A percentile compares a stretch with the other conserved stretches of the same genome.
phyloP scores from a whole-genome alignment of 768 basidiomycete genomes.

The Gloeophyllum trabeum region DNA sequence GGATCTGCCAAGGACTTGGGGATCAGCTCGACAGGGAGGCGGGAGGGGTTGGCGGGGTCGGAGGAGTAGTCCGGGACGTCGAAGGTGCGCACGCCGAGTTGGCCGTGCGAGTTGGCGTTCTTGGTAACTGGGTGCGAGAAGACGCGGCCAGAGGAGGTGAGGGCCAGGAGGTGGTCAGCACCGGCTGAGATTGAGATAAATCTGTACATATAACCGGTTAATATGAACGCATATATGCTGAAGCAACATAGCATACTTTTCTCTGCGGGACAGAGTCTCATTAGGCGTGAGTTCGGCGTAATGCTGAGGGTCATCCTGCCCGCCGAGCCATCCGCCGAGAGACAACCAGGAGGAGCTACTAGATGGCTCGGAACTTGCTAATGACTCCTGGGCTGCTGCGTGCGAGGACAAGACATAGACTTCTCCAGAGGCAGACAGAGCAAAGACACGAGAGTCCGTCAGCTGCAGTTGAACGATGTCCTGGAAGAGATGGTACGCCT shows the following conservation, averaged over 20 bases:
- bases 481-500: slow-evolving; percentile 23
- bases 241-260: slow-evolving; percentile 45
- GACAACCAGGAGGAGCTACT: slow-evolving; percentile 49
- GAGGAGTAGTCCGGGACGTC: slow-evolving; percentile 30
- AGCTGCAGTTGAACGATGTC: slow-evolving; percentile 56
- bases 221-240: slow-evolving; percentile 1
- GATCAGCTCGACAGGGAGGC: slow-evolving; percentile 38
- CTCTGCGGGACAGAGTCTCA: slow-evolving; percentile 45
- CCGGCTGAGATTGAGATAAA: slow-evolving; percentile 70
- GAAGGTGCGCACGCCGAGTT: slow-evolving; percentile 69
- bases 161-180: slow-evolving; percentile 55
- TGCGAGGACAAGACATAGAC: slow-evolving; percentile 60
- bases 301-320: slow-evolving; percentile 37
- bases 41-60: slow-evolving; percentile 14
- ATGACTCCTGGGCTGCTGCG: slow-evolving; percentile 31
- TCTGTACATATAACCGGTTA: slow-evolving; percentile 23
- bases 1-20: slow-evolving; percentile 47
- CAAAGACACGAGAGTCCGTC: slow-evolving; percentile 55
- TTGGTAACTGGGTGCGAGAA: slow-evolving; percentile 70
- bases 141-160: slow-evolving; percentile 64
- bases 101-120: slow-evolving; percentile 69
- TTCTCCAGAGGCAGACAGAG: slow-evolving; percentile 65
- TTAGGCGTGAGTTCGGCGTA: slow-evolving; percentile 52
- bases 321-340: slow-evolving; percentile 37
- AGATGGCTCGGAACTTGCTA: slow-evolving; percentile 25